phyloP scores from a whole-genome alignment of 2,329 filamentous ascomycete genomes.

The Phialophora chinensis region DNA sequence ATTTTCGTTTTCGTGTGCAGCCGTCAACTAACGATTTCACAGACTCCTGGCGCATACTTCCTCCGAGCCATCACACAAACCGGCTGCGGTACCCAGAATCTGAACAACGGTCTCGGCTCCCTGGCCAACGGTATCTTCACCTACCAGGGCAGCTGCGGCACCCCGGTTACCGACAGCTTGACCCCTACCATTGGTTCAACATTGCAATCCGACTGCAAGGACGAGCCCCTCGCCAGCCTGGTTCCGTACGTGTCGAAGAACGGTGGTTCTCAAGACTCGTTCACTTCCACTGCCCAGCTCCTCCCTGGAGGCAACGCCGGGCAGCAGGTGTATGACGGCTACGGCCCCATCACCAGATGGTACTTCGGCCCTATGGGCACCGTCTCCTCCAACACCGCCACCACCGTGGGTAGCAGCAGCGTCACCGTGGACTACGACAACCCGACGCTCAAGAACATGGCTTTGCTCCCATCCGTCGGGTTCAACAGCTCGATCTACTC shows the following conservation, averaged over 20 bases:
- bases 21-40: neutral
- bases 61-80: constrained; percentile 38
- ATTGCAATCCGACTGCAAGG: constrained; percentile 31
- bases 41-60: constrained; percentile 36
- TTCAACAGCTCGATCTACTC: constrained; percentile 37
- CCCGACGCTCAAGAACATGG: constrained; percentile 35
- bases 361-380: constrained; percentile 24
- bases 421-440: constrained; percentile 33
- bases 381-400: constrained; percentile 28
- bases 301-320: constrained; percentile 37
- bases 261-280: constrained; percentile 26
- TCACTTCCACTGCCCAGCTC: constrained; percentile 27
- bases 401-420: constrained; percentile 20
- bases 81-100: constrained; percentile 27
- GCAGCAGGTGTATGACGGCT: constrained; percentile 27
- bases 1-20: neutral
- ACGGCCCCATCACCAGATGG: constrained; percentile 34
- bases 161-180: constrained; percentile 17
- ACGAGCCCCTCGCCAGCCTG: constrained; percentile 36
- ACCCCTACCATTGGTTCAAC: constrained; percentile 22
- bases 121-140: constrained; percentile 35
- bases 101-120: constrained; percentile 34
- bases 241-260: constrained; percentile 29
- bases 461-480: constrained; percentile 27
- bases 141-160: constrained; percentile 32